A percentile compares a stretch with the other conserved stretches of the same genome.
Conservation (phyloP, 139 green algal genomes). For the Picochlorum sp. region DNA sequence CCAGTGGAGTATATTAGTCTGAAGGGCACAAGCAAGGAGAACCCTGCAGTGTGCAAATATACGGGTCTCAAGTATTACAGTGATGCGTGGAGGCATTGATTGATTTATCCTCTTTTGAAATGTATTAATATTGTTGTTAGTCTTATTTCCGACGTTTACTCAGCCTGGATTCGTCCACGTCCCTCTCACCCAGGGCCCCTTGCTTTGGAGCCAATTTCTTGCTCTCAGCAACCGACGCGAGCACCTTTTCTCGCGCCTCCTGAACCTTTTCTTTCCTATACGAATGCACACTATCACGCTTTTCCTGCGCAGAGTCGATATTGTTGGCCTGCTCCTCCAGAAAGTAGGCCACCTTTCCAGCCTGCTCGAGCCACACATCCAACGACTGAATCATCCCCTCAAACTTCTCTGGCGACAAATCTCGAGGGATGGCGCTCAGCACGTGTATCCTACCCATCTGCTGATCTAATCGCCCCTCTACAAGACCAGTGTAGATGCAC, state of each 20-base stretch:
- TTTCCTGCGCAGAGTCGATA: background rate
- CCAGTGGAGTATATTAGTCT: slow-evolving; percentile 86
- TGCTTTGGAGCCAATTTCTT: no score
- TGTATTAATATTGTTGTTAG: no score
- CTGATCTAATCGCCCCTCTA: slow-evolving; percentile 76
- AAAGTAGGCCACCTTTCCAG: slow-evolving; percentile 15
- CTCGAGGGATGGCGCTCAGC: slow-evolving; percentile 40
- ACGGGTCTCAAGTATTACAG: slow-evolving; percentile 44
- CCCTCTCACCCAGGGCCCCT: no score
- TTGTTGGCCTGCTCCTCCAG: slow-evolving; percentile 5
- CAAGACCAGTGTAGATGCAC: slow-evolving; percentile 74
- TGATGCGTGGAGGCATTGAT: slow-evolving; percentile 27
- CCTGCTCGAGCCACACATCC: slow-evolving; percentile 33
- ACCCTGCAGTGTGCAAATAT: slow-evolving; percentile 92
- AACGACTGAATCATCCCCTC: slow-evolving; percentile 33
- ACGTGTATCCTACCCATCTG: slow-evolving; percentile 39
- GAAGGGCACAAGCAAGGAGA: slow-evolving; percentile 66
- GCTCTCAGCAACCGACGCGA: no score
- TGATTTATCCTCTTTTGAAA: no score
- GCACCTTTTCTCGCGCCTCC: slow-evolving; percentile 3
- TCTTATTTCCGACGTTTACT: no score
- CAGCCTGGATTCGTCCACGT: no score
- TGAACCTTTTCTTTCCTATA: background rate
- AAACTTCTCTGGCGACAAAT: slow-evolving; percentile 48
- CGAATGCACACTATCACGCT: no score